Conservation (phyloP, 1,284 basidiomycete species). For the Irpex lacteus region DNA sequence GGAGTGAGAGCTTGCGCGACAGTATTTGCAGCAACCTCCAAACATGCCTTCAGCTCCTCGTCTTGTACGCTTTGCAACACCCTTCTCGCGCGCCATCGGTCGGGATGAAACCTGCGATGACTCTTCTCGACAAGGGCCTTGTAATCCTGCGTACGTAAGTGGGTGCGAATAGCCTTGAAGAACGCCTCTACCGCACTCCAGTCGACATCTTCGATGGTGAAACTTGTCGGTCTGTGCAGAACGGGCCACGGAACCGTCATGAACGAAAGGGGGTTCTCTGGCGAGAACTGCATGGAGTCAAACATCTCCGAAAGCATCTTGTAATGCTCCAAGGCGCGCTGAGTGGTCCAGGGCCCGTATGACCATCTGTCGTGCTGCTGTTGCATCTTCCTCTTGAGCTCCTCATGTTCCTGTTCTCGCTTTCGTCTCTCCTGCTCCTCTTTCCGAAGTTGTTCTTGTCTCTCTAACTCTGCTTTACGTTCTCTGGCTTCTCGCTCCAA, state of each 20-base stretch:
- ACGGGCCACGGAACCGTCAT: conserved; percentile 73
- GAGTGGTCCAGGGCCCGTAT: conserved; percentile 53
- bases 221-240: conserved; percentile 45
- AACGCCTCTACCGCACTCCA: conserved; percentile 71
- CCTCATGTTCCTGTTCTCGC: conserved; percentile 28
- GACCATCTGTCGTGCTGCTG: conserved; percentile 48
- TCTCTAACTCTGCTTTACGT: conserved; percentile 45
- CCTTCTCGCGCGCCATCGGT: conserved; percentile 58
- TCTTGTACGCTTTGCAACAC: conserved; percentile 50
- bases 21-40: conserved; percentile 60
- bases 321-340: conserved; percentile 66
- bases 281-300: conserved; percentile 54
- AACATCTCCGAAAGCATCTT: conserved; percentile 56
- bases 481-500: conserved; percentile 38
- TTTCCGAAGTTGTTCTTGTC: conserved; percentile 30
- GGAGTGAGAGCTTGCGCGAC: conserved; percentile 62
- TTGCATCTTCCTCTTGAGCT: conserved; percentile 17
- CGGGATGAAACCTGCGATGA: conserved; percentile 67
- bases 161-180: conserved; percentile 48
- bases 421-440: conserved; percentile 15
- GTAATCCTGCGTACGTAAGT: conserved; percentile 59
- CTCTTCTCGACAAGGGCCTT: conserved; percentile 63
- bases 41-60: conserved; percentile 46
- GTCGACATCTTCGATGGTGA: conserved; percentile 61
- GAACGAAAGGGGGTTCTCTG: conserved; percentile 48